Percentiles rank a stretch among this genome's conserved stretches.
phyloP scores from a whole-genome alignment of 2,329 filamentous ascomycete genomes.

The Alternaria atra region DNA sequence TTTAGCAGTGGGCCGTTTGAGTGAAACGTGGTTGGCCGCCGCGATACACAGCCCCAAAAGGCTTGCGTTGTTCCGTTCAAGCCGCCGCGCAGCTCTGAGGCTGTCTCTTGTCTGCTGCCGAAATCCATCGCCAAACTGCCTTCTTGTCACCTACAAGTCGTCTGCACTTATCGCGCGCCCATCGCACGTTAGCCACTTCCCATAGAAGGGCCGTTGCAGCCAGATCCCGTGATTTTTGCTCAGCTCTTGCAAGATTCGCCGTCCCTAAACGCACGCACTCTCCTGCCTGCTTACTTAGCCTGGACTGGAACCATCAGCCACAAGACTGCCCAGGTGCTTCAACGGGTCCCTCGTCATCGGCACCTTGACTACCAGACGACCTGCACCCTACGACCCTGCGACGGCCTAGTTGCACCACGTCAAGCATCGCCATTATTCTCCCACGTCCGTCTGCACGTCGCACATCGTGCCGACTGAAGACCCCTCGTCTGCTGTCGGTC shows the following conservation, averaged over 20 bases:
- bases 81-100: conserved; percentile 5
- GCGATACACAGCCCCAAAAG: conserved; percentile 16
- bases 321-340: conserved; percentile 3
- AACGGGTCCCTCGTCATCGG: conserved; percentile 15
- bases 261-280: background rate
- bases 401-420: conserved; percentile 10
- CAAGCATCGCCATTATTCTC: background rate
- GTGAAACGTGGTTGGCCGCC: conserved; percentile 12
- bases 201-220: background rate
- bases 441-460: conserved; percentile 3
- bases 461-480: conserved; percentile 1
- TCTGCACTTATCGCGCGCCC: background rate
- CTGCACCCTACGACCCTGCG: conserved; percentile 7
- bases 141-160: background rate
- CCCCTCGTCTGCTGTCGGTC: conserved; percentile 9
- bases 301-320: conserved; percentile 15
- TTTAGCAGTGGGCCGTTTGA: conserved; percentile 14
- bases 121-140: background rate
- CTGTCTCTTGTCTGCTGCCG: conserved; percentile 3
- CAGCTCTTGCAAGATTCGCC: background rate
- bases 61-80: conserved; percentile 13
- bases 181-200: background rate
- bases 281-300: conserved; percentile 8
- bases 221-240: conserved; percentile 3
- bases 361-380: conserved; percentile 13